Conservation (phyloP, 2,329 filamentous ascomycete species). For the Sordariomycetes sp. region DNA sequence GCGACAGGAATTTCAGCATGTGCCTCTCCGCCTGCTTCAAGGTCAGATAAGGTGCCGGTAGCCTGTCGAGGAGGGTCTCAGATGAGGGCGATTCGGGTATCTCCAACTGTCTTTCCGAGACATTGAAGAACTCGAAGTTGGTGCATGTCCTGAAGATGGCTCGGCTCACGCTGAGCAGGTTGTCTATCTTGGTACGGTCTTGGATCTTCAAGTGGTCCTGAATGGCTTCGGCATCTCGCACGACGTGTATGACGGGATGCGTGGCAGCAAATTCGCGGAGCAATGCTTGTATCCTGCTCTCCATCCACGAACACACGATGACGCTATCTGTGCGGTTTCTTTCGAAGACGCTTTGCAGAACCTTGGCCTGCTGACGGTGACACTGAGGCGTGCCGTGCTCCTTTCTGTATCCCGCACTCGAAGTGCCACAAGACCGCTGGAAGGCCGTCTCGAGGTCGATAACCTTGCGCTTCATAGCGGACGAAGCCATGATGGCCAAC, state of each 20-base stretch:
- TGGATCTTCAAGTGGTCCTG: conserved; percentile 51
- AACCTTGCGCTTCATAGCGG: conserved; percentile 58
- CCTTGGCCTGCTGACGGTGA: conserved; percentile 51
- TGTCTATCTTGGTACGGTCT: conserved; percentile 44
- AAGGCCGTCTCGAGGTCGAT: conserved; percentile 64
- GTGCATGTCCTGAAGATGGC: conserved; percentile 56
- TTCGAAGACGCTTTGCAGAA: conserved; percentile 50
- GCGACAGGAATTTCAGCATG: conserved; percentile 59
- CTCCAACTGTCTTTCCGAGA: conserved; percentile 44
- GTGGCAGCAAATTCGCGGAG: conserved; percentile 53
- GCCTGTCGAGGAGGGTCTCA: conserved; percentile 3
- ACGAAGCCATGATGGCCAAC: conserved; percentile 65
- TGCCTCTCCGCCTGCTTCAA: conserved; percentile 61
- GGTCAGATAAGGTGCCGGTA: conserved; percentile 51
- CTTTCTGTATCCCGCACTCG: conserved; percentile 55
- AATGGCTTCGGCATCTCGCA: conserved; percentile 56
- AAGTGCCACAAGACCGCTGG: conserved; percentile 51
- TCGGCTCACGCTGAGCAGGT: conserved; percentile 47
- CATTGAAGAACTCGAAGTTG: conserved; percentile 70
- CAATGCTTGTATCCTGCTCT: conserved; percentile 49
- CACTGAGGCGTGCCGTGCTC: conserved; percentile 53
- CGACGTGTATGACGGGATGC: conserved; percentile 63
- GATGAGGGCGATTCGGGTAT: conserved; percentile 5
- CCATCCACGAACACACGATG: conserved; percentile 66
- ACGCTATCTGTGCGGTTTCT: conserved; percentile 53